Conservation (phyloP, 768 basidiomycete species). For the Kondoa malvinella region DNA sequence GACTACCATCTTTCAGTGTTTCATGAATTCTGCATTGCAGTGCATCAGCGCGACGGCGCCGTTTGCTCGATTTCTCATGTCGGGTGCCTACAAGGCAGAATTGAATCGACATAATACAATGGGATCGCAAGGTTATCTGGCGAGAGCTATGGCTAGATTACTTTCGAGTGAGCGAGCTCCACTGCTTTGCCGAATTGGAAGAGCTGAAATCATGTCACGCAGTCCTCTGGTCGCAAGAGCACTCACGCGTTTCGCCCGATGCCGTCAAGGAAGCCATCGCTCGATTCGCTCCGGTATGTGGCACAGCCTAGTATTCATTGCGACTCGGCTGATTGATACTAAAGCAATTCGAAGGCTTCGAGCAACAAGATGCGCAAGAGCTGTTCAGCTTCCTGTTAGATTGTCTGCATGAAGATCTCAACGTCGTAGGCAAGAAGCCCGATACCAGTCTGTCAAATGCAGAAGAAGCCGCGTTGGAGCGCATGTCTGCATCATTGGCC, state of each 20-base stretch:
- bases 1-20: no score
- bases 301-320: no score
- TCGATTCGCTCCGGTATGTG: constrained; percentile 39
- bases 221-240: constrained; percentile 48
- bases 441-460: constrained; percentile 84
- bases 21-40: constrained; percentile 7
- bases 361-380: constrained; percentile 96
- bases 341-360: constrained; percentile 82
- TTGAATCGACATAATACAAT: constrained; percentile 88
- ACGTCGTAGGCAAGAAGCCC: constrained; percentile 76
- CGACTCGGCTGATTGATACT: background rate
- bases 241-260: constrained; percentile 52
- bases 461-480: constrained; percentile 38
- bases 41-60: constrained; percentile 1
- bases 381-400: constrained; percentile 85
- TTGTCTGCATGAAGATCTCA: constrained; percentile 85
- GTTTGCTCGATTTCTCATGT: background rate
- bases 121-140: constrained; percentile 87
- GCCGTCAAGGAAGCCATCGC: constrained; percentile 82
- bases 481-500: background rate
- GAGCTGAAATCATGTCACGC: no score
- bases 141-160: constrained; percentile 70
- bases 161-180: no score
- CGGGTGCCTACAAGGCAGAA: constrained; percentile 63
- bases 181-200: no score